Percentiles rank a stretch among this genome's conserved stretches.
These are phyloP conservation scores for Coleophoma eucalyptorum DNA, from an alignment of 2,329 filamentous ascomycete species.

Conservation along the genomic window DNA sequence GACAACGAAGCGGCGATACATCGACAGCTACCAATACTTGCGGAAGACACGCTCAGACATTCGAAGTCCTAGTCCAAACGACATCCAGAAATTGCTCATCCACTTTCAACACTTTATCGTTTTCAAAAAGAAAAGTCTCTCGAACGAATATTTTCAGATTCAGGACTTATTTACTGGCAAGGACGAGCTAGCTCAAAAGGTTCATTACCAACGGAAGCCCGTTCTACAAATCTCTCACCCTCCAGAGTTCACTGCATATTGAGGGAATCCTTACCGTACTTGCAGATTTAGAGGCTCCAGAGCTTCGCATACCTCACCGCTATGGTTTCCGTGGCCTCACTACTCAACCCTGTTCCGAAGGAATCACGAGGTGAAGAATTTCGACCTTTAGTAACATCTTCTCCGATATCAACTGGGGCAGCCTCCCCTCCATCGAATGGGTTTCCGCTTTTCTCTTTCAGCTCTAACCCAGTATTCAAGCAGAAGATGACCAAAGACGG, in stretches of 20 bases:
- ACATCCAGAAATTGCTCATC: no score
- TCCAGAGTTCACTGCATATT: slow-evolving; percentile 14
- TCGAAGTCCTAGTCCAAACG: slow-evolving; percentile 10
- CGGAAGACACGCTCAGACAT: slow-evolving; percentile 15
- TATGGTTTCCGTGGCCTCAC: slow-evolving; percentile 63
- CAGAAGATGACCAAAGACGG: slow-evolving; percentile 64
- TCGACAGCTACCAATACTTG: slow-evolving; percentile 31
- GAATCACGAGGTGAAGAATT: slow-evolving; percentile 33
- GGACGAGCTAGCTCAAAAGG: slow-evolving; percentile 14
- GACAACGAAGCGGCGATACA: slow-evolving; percentile 41
- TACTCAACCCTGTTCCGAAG: slow-evolving; percentile 56
- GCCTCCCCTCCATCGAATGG: slow-evolving; percentile 19
- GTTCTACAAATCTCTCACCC: slow-evolving; percentile 8
- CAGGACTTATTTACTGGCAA: slow-evolving; percentile 20
- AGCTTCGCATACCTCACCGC: slow-evolving; percentile 19
- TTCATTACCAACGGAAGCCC: slow-evolving; percentile 13
- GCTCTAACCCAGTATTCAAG: slow-evolving; percentile 23
- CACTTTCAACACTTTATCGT: slow-evolving; percentile 12
- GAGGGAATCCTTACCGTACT: slow-evolving; percentile 13
- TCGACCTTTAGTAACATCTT: slow-evolving; percentile 38
- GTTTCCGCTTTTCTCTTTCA: slow-evolving; percentile 16
- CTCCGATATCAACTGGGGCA: slow-evolving; percentile 20
- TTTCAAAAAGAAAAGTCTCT: slow-evolving; percentile 9
- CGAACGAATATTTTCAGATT: slow-evolving; percentile 13
- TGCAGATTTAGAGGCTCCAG: slow-evolving; percentile 20